Evolutionary conservation across 176 grass and related monocot genomes (phyloP), one percentile per base, ranked within the genome.

Genomic region (Phragmites australis): DNA sequence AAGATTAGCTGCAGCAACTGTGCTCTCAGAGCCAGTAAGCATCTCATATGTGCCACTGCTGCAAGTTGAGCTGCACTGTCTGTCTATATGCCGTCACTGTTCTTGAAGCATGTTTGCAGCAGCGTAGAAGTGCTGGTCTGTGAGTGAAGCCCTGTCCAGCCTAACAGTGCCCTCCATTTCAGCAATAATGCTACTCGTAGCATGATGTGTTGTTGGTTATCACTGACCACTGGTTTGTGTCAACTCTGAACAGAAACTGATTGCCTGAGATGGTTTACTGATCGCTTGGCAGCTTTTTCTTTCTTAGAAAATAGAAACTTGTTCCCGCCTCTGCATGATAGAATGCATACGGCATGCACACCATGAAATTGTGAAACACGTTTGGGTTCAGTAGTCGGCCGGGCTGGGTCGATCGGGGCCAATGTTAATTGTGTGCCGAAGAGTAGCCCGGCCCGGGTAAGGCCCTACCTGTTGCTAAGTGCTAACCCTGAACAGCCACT

Each of bases 91-190:
- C 26, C 49, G 32, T 9, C 48, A 57, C 69, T 81, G 59, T 86
- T 67, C 10, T 48, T 12, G 59, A n/a, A n/a, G n/a, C n/a, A n/a
- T 8, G 14, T 34, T 32, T 9, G 62, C 82, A 61, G 57, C 22
- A 39, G 39, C 57, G 67, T 26, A 56, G 6, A 43, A 5, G 47
- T 6, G 19, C 9, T 45, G 49, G 21, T 39, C 59, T 55, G 70
- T 67, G 50, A 47, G 82, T 49, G 57, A 77, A 66, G 64, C 3
- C 30, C 68, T 77, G 62, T 80, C 21, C 47, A 65, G 27, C 47
- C 11, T 44, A 40, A 85, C 40, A 89, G 46, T 76, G 12, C 27
- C 18, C 18, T 82, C 87, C 71, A 77, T 37, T 40, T 43, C 12
- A 39, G 12, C 52, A 58, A 30, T 43, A 70, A 50, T 39, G 44